Conservation (phyloP, 768 basidiomycete genomes). For the Bullera alba region DNA sequence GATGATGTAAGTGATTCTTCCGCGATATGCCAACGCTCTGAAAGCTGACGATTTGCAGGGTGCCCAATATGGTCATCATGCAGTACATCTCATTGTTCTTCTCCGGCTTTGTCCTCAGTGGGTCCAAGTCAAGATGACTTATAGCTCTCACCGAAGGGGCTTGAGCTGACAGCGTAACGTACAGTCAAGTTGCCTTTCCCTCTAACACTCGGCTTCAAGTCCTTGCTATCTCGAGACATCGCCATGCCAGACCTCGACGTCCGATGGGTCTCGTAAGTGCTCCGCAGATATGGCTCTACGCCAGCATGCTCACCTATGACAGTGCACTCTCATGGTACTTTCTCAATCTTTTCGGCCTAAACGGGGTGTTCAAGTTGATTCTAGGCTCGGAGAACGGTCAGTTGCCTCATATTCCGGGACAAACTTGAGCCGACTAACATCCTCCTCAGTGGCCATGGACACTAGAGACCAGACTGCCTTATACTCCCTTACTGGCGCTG, state of each 20-base stretch:
- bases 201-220: slow-evolving; percentile 90
- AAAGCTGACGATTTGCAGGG: slow-evolving; percentile 24
- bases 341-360: slow-evolving; percentile 95
- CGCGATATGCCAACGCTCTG: too few relatives aligned
- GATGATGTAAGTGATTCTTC: slow-evolving; percentile 74
- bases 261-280: slow-evolving; percentile 80
- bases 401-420: slow-evolving; percentile 35
- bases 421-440: slow-evolving; percentile 8
- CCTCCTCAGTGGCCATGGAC: slow-evolving; percentile 62
- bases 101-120: slow-evolving; percentile 94
- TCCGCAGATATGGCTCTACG: not conserved
- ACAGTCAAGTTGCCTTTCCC: slow-evolving; percentile 95
- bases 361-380: slow-evolving; percentile 87
- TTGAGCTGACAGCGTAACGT: slow-evolving; percentile 1
- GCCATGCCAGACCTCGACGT: slow-evolving; percentile 96
- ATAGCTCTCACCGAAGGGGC: not conserved
- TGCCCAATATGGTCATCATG: slow-evolving; percentile 87
- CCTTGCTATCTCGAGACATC: slow-evolving; percentile 93
- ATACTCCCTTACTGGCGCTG: slow-evolving; percentile 40
- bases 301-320: not conserved
- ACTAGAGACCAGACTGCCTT: slow-evolving; percentile 61
- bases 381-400: slow-evolving; percentile 82
- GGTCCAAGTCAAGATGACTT: slow-evolving; percentile 45
- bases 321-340: slow-evolving; percentile 91
- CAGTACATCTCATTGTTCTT: slow-evolving; percentile 99